Percentiles rank a stretch among this genome's conserved stretches.
Conservation (phyloP, 2,329 filamentous ascomycete genomes). For the Gliomastix tumulicola region DNA sequence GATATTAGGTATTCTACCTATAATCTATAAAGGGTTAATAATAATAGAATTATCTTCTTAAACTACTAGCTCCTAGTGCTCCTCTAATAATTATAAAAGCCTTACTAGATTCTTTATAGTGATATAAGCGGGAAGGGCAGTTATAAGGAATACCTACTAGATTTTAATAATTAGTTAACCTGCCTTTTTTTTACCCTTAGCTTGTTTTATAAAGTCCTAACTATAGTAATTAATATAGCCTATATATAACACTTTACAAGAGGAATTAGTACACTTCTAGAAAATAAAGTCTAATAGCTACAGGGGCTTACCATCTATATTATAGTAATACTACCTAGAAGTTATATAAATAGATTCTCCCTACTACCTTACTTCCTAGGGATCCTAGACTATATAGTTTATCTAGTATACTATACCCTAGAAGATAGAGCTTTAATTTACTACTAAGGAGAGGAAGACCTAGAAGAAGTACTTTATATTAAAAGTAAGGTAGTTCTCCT, state of each 20-base stretch:
- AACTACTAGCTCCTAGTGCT: too few species aligned
- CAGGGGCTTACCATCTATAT: not conserved
- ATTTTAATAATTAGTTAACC: not conserved
- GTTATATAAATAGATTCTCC: not conserved
- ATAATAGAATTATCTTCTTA: too few species aligned
- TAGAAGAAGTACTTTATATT: too few species aligned
- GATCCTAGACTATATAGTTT: not conserved
- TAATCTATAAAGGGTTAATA: not conserved
- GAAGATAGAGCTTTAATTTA: slow-evolving; percentile 3
- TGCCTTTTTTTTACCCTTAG: too few species aligned
- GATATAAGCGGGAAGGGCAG: not conserved
- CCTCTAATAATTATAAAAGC: not conserved
- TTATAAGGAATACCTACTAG: not conserved
- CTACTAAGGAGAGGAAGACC: too few species aligned
- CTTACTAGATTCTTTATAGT: not conserved
- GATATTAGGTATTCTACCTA: not conserved
- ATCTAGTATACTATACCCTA: not conserved
- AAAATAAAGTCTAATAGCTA: not conserved
- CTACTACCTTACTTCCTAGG: not conserved
- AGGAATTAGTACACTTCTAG: not conserved
- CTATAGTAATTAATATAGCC: not conserved
- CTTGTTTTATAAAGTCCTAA: not conserved
- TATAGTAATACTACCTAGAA: not conserved
- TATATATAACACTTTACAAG: not conserved
- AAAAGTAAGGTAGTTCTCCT: too few species aligned